Evolutionary conservation across 1,284 basidiomycete species (phyloP).

Genomic region (Xerocomus tenax): DNA sequence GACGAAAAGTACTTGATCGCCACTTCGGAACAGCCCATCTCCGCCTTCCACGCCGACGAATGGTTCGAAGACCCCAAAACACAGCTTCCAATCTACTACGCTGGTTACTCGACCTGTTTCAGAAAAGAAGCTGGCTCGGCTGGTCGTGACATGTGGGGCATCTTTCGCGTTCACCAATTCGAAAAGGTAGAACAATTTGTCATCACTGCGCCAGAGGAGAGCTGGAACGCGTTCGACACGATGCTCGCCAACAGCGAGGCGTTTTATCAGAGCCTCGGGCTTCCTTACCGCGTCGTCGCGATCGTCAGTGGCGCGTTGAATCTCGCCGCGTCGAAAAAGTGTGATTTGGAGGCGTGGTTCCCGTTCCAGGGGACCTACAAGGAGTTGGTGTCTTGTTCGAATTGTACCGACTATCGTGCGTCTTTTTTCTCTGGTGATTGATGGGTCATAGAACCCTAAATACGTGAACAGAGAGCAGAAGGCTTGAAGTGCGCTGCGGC

Average conservation of each 20-base stretch:
- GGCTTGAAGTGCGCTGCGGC: constrained; percentile 84
- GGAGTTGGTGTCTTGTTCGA: constrained; percentile 87
- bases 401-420: constrained; percentile 92
- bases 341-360: constrained; percentile 98
- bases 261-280: constrained; percentile 89
- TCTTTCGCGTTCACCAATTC: constrained; percentile 99
- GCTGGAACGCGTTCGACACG: constrained; percentile 87
- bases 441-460: background rate
- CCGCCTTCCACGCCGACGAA: constrained; percentile 89
- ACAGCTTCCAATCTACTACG: constrained; percentile 84
- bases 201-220: constrained; percentile 88
- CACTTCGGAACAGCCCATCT: constrained; percentile 97
- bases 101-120: constrained; percentile 92
- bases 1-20: constrained; percentile 99
- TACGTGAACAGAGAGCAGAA: constrained; percentile 65
- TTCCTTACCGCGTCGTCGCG: constrained; percentile 89
- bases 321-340: constrained; percentile 94
- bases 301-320: constrained; percentile 96
- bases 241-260: constrained; percentile 88
- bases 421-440: constrained; percentile 17
- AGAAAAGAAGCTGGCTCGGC: constrained; percentile 96
- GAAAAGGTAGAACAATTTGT: constrained; percentile 98
- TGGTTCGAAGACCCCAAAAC: constrained; percentile 92
- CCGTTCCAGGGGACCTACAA: constrained; percentile 96
- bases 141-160: constrained; percentile 98